These are phyloP conservation scores for Phytopythium sindhum DNA, from an alignment of 352 stramenopile species.

Conservation along the genomic window DNA sequence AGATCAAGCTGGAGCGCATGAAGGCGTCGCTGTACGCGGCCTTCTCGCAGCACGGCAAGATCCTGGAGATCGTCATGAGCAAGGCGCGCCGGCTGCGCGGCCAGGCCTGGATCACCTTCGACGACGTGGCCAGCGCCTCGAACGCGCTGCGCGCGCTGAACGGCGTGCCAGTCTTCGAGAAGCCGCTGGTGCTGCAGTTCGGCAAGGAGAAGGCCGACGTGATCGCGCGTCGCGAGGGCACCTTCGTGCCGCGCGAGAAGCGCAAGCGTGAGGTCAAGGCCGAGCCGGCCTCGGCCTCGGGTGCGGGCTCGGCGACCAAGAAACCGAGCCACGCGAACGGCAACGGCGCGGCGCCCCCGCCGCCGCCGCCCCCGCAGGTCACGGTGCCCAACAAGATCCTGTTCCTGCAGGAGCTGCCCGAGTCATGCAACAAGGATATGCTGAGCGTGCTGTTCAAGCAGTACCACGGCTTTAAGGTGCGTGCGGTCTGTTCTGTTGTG, in stretches of 20 bases:
- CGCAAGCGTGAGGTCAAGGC: constrained; percentile 62
- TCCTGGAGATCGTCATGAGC: constrained; percentile 89
- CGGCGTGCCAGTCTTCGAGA: constrained; percentile 86
- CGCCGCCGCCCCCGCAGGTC: constrained; percentile 31
- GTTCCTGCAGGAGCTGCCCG: constrained; percentile 91
- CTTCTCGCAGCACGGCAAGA: constrained; percentile 92
- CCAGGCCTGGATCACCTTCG: constrained; percentile 92
- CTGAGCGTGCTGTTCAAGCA: constrained; percentile 96
- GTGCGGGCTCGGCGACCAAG: constrained; percentile 30
- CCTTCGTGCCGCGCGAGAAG: constrained; percentile 78
- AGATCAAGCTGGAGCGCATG: constrained; percentile 91
- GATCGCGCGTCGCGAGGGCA: constrained; percentile 67
- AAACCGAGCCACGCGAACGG: constrained; percentile 12
- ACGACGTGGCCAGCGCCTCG: constrained; percentile 84
- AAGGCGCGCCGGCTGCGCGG: constrained; percentile 79
- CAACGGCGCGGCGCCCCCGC: constrained; percentile 19
- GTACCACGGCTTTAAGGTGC: constrained; percentile 94
- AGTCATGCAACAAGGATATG: constrained; percentile 96
- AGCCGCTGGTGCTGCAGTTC: constrained; percentile 81
- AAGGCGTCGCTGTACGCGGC: constrained; percentile 89
- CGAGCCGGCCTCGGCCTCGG: constrained; percentile 13
- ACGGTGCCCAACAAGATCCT: constrained; percentile 91
- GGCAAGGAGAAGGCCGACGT: constrained; percentile 83
- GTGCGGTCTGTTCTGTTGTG: constrained; percentile 8
- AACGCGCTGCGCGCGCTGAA: constrained; percentile 88